phyloP scores from a whole-genome alignment of 176 grass and related monocot genomes.

The Urochloa ruziziensis region DNA sequence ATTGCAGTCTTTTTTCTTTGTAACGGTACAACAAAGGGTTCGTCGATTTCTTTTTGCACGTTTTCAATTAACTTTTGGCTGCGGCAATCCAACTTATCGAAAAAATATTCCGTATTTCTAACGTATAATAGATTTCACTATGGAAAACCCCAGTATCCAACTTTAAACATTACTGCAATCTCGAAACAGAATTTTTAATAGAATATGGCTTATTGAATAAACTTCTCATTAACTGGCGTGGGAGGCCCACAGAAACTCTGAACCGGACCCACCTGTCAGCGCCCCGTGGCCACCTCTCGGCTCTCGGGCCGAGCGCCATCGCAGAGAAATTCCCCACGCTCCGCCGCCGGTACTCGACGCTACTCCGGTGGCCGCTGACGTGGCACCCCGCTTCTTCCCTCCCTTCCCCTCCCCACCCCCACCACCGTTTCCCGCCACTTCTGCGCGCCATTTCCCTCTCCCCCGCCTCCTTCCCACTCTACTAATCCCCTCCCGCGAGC shows the following conservation, averaged over 20 bases:
- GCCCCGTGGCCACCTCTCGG: neutral
- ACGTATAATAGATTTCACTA: too few species aligned
- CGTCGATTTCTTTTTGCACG: too few species aligned
- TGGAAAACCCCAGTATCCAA: too few species aligned
- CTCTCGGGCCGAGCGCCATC: neutral
- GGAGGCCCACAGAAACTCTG: neutral
- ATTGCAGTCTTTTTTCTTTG: too few species aligned
- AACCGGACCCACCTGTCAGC: neutral
- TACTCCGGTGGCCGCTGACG: conserved; percentile 20
- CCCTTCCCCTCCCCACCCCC: neutral
- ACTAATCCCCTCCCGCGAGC: neutral
- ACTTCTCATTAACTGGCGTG: too few species aligned
- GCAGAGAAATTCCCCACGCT: neutral
- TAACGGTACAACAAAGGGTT: too few species aligned
- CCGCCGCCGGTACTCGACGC: conserved; percentile 9
- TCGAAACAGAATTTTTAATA: too few species aligned
- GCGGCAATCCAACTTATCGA: too few species aligned
- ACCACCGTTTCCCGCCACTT: conserved; percentile 40
- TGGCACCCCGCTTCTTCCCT: neutral
- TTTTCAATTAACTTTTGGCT: too few species aligned
- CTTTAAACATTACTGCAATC: too few species aligned
- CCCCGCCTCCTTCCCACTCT: neutral
- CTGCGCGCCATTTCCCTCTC: conserved; percentile 20
- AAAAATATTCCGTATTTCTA: too few species aligned
- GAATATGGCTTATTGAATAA: too few species aligned